These are phyloP conservation scores for Paspalum vaginatum DNA, from an alignment of 176 grass and related monocot genomes.

Conservation along the genomic window DNA sequence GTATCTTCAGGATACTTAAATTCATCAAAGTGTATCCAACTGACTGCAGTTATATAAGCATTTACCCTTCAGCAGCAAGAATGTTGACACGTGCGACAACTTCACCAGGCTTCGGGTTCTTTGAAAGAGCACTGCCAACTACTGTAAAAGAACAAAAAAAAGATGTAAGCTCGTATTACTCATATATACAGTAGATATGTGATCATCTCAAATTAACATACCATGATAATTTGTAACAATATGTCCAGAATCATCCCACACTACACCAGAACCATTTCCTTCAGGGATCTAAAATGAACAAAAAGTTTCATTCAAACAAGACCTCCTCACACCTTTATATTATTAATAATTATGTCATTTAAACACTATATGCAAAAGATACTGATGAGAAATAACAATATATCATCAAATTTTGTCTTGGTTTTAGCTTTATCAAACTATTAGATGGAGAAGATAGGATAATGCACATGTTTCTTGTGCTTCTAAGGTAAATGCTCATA, in stretches of 20 bases:
- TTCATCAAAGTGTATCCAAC: constrained; percentile 19
- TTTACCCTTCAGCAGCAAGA: constrained; percentile 90
- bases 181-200: constrained; percentile 16
- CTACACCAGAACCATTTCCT: constrained; percentile 98
- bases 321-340: neutral
- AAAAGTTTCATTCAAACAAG: constrained; percentile 44
- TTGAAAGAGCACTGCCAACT: constrained; percentile 94
- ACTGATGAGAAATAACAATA: neutral
- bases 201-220: constrained; percentile 44
- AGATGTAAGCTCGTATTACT: constrained; percentile 5
- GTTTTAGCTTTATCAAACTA: constrained; percentile 26
- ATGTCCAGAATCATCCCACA: constrained; percentile 91
- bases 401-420: constrained; percentile 2
- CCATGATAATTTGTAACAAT: constrained; percentile 99
- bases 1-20: neutral
- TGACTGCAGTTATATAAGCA: constrained; percentile 29
- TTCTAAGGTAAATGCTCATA: neutral
- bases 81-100: constrained; percentile 93
- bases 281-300: constrained; percentile 74
- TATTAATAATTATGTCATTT: constrained; percentile 26
- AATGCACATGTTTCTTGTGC: neutral
- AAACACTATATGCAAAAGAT: neutral
- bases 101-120: constrained; percentile 74
- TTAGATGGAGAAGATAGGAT: neutral
- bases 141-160: constrained; percentile 42